Evolutionary conservation across 345 rosid genomes (phyloP).

Genomic region (Murraya koenigii): DNA sequence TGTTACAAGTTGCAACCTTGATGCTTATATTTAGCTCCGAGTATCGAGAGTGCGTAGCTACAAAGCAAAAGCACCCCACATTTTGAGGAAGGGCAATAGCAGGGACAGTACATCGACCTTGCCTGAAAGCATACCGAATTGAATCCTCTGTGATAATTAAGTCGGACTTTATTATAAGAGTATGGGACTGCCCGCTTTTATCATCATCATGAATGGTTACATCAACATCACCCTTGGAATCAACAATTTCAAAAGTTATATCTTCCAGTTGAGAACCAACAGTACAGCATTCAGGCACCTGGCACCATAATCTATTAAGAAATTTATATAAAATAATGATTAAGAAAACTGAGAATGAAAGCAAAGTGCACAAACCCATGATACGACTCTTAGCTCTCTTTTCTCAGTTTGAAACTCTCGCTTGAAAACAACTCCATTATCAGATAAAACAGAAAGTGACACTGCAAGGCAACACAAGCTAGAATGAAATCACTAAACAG

Average conservation of each 20-base stretch:
- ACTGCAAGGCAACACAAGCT: conserved; percentile 31
- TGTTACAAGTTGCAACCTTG: conserved; percentile 22
- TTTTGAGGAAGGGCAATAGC: conserved; percentile 38
- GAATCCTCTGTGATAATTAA: conserved; percentile 14
- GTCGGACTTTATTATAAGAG: conserved; percentile 36
- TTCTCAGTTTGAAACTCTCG: conserved; percentile 35
- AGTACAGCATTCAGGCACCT: conserved; percentile 41
- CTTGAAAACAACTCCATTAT: conserved; percentile 29
- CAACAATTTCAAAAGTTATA: conserved; percentile 41
- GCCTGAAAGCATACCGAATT: conserved; percentile 38
- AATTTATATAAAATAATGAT: background rate
- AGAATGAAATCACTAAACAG: background rate
- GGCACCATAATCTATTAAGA: background rate
- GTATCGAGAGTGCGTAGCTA: conserved; percentile 42
- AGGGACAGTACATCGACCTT: conserved; percentile 48
- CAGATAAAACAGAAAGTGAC: conserved; percentile 35
- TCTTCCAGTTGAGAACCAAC: conserved; percentile 49
- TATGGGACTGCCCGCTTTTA: conserved; percentile 35
- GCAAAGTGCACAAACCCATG: conserved; percentile 32
- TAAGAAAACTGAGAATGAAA: background rate
- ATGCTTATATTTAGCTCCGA: conserved; percentile 37
- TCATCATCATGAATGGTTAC: conserved; percentile 45
- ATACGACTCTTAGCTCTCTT: conserved; percentile 44
- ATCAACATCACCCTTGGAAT: conserved; percentile 45
- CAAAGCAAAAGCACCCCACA: conserved; percentile 40